Evolutionary conservation across 768 basidiomycete genomes (phyloP), one percentile per base, ranked within the genome.

Genomic region (Suillus decipiens): DNA sequence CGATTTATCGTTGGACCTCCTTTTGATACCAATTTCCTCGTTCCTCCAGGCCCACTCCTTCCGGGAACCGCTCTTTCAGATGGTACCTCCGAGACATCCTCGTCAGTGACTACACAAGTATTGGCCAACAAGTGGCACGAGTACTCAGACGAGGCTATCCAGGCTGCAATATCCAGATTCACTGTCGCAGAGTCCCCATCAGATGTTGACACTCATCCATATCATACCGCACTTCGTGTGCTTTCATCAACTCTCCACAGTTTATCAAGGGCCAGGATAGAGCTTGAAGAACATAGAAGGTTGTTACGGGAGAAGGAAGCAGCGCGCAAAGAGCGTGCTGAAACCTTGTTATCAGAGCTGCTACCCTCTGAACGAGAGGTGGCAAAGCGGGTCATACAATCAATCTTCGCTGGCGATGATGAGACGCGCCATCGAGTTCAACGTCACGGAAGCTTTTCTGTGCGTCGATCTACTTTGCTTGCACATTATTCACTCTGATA

Each of bases 51-150:
- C 36, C 72, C 81, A 47, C 68, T 68, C 24, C 59, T 53, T 43
- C 33, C 63, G 61, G 70, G 61, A 60, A 69, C 2, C 9, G 19
- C 24, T 43, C 34, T 50, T 37, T 45, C 72, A 48, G 36, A 53
- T 39, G 59, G 67, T 11, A 62, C 17, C 3, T 17, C 57, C 19
- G 74, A 72, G 33, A 11, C 22, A 10, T 59, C 66, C n/a, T 63
- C 65, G 0, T 60, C 73, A 12, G 65, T 79, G 14, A 75, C 79
- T 1, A 71, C 80, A 1, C 81, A 85, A 63, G 81, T 93, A 12
- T 80, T 93, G 19, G 77, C 81, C 2, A 89, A 86, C 10, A 83
- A 80, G 70, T 95, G 92, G 91, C 92, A 94, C 70, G 83, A 86
- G 28, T 87, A 86, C 68, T 86, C 90, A 2, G 90, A 94, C 72